These are phyloP conservation scores for Vitellaria paradoxa DNA, from an alignment of 179 eudicot species.

Conservation along the genomic window DNA sequence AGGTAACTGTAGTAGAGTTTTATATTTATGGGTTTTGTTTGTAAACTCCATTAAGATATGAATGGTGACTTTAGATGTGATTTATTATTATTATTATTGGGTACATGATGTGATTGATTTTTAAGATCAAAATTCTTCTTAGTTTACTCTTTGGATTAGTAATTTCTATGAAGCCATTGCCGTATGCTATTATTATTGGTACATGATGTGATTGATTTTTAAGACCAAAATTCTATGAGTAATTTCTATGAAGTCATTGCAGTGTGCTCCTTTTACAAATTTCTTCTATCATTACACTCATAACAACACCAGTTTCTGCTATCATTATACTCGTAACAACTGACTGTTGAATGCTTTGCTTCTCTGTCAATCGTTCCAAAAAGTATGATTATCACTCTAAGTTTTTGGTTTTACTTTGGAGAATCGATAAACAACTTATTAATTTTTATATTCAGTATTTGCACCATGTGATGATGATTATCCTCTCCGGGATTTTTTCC, in stretches of 20 bases:
- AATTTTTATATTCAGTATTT: not conserved
- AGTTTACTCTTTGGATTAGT: not conserved
- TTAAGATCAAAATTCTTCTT: not conserved
- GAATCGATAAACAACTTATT: not conserved
- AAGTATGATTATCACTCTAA: not conserved
- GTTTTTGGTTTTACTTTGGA: not conserved
- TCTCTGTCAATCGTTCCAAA: not conserved
- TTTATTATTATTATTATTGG: too few species aligned
- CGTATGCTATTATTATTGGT: not conserved
- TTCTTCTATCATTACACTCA: not conserved
- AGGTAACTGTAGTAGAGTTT: conserved; percentile 12
- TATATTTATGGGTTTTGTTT: not conserved
- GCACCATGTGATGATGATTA: not conserved
- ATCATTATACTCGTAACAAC: not conserved
- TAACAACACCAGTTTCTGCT: not conserved
- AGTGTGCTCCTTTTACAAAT: not conserved
- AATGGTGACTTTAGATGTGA: too few species aligned
- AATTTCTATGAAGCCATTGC: not conserved
- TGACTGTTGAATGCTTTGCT: not conserved
- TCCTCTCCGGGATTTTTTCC: not conserved
- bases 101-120: not conserved
- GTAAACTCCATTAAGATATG: too few species aligned
- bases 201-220: not conserved
- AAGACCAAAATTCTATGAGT: not conserved
- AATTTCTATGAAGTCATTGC: not conserved